Evolutionary conservation across 805 yeast species (phyloP).

Genomic region (Kuraishia ogatae): DNA sequence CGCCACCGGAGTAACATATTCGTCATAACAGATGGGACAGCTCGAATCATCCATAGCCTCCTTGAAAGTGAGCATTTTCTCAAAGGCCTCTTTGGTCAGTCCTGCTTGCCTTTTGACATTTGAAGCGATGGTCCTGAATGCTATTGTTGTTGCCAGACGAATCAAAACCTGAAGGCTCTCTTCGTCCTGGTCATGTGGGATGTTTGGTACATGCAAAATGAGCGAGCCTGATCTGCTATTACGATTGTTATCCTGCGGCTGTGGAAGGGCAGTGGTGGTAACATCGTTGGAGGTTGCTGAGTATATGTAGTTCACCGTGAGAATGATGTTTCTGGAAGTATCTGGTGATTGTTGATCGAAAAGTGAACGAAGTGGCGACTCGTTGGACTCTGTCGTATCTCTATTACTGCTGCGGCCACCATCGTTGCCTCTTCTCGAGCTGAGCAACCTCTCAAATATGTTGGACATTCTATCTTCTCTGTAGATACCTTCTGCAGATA

Average conservation of each 20-base stretch:
- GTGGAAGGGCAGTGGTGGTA: neutral
- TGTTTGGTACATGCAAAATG: conserved; percentile 59
- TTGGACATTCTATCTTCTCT: conserved; percentile 14
- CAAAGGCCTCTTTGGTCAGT: conserved; percentile 42
- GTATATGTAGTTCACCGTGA: conserved; percentile 30
- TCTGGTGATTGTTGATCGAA: neutral
- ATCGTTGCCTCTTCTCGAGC: conserved; percentile 5
- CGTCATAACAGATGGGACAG: conserved; percentile 64
- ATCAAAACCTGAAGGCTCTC: conserved; percentile 51
- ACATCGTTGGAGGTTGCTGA: conserved; percentile 11
- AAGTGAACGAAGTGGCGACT: neutral
- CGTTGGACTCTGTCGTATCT: neutral
- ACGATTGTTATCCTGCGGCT: conserved; percentile 6
- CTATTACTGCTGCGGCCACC: neutral
- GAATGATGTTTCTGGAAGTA: conserved; percentile 23
- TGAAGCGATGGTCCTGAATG: conserved; percentile 51
- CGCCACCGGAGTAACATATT: conserved; percentile 18
- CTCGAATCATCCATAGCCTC: conserved; percentile 19
- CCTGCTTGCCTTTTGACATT: conserved; percentile 42
- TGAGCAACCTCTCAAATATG: conserved; percentile 15
- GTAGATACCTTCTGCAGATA: conserved; percentile 21
- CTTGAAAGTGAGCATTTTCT: conserved; percentile 32
- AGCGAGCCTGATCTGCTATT: conserved; percentile 45
- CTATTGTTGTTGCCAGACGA: conserved; percentile 61
- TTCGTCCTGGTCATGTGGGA: conserved; percentile 50